A percentile compares a stretch with the other conserved stretches of the same genome.
Conservation (phyloP, 129 eudicot genomes). For the Gnaphalium uliginosum region DNA sequence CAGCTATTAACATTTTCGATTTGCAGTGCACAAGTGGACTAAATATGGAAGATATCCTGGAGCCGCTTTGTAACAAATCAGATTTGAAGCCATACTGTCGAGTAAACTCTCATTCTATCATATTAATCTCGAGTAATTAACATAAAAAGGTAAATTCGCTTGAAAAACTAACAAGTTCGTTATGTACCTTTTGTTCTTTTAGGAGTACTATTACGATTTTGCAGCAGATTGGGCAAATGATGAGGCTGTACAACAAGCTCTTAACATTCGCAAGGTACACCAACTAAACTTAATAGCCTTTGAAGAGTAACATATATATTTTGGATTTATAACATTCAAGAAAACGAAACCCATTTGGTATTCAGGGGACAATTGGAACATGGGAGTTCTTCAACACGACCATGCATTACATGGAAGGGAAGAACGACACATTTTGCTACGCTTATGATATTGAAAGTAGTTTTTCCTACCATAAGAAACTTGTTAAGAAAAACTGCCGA, state of each 20-base stretch:
- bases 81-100: slow-evolving; percentile 37
- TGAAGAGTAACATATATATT: not conserved
- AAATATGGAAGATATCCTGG: slow-evolving; percentile 37
- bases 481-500: slow-evolving; percentile 31
- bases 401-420: slow-evolving; percentile 25
- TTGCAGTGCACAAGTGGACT: slow-evolving; percentile 34
- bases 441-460: slow-evolving; percentile 35
- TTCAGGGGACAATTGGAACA: slow-evolving; percentile 32
- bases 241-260: slow-evolving; percentile 38
- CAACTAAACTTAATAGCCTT: not conserved
- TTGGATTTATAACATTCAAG: not conserved
- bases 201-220: slow-evolving; percentile 33
- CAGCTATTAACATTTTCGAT: not conserved
- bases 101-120: slow-evolving; percentile 10
- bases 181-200: not conserved
- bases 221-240: slow-evolving; percentile 34
- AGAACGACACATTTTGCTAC: slow-evolving; percentile 36
- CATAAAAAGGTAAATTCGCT: not conserved
- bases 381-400: slow-evolving; percentile 36
- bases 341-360: not conserved
- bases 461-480: slow-evolving; percentile 32
- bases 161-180: not conserved
- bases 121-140: not conserved
- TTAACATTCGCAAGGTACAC: slow-evolving; percentile 30
- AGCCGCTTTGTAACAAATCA: slow-evolving; percentile 38